These are phyloP conservation scores for Seminavis robusta DNA, from an alignment of 108 stramenopile genomes.

Conservation along the genomic window DNA sequence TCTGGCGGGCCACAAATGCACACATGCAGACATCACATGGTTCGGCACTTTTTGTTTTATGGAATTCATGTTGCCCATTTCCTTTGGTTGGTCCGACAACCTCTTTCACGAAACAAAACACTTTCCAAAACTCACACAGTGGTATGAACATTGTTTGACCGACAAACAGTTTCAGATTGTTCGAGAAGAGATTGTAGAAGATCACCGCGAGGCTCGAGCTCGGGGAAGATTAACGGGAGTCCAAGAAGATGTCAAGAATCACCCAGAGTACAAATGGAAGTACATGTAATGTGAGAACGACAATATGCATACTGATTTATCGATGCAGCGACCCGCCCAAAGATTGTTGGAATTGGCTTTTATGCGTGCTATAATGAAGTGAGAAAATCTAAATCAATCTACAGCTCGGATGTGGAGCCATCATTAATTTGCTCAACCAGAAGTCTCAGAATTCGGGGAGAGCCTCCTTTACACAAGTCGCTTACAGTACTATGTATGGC, in stretches of 20 bases:
- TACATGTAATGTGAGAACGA: no score
- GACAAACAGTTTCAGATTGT: conserved; percentile 28
- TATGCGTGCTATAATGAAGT: no score
- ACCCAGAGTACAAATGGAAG: conserved; percentile 34
- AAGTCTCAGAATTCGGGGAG: no score
- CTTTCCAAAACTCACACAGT: conserved; percentile 24
- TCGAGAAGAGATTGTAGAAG: conserved; percentile 22
- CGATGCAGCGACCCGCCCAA: no score
- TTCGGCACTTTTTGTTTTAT: conserved; percentile 50
- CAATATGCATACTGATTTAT: no score
- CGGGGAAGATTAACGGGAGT: conserved; percentile 29
- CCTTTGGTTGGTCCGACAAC: conserved; percentile 37
- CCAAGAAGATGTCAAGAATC: conserved; percentile 5
- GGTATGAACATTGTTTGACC: conserved; percentile 21
- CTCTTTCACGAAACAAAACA: conserved; percentile 25
- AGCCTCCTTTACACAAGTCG: no score
- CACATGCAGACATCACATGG: conserved; percentile 51
- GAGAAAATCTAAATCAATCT: no score
- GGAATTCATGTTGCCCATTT: conserved; percentile 37
- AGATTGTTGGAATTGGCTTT: no score
- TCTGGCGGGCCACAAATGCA: conserved; percentile 30
- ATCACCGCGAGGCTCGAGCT: conserved; percentile 7
- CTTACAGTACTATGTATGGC: no score
- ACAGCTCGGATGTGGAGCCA: no score
- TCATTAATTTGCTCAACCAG: no score